Percentiles rank a stretch among this genome's conserved stretches.
Evolutionary conservation across 2,329 filamentous ascomycete genomes (phyloP).

Genomic region (Cytospora mali): DNA sequence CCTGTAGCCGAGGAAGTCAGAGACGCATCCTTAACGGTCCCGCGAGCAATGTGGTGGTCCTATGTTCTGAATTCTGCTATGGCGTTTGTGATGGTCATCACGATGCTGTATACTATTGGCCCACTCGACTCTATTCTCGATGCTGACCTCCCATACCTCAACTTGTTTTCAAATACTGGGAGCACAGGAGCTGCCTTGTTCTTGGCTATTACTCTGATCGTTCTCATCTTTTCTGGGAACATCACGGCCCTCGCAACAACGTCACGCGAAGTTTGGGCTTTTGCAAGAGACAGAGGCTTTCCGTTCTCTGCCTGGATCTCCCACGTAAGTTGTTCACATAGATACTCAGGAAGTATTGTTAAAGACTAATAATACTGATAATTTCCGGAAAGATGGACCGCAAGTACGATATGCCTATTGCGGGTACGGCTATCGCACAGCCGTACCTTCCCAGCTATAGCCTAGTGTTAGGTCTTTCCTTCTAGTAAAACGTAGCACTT

Average conservation of each 20-base stretch:
- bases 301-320: conserved; percentile 24
- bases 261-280: conserved; percentile 26
- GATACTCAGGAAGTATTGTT: too few relatives aligned
- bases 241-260: conserved; percentile 24
- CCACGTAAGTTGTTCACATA: not conserved
- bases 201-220: conserved; percentile 18
- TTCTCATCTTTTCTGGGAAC: conserved; percentile 22
- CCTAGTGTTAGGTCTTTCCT: too few relatives aligned
- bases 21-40: conserved; percentile 20
- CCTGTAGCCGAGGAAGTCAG: conserved; percentile 17
- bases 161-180: conserved; percentile 23
- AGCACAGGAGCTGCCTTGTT: conserved; percentile 17
- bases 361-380: not conserved
- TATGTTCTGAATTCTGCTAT: conserved; percentile 19
- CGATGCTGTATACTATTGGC: conserved; percentile 23
- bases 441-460: too few relatives aligned
- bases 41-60: conserved; percentile 26
- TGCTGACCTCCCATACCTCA: conserved; percentile 22
- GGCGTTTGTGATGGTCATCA: conserved; percentile 24
- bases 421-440: too few relatives aligned
- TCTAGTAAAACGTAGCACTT: too few relatives aligned
- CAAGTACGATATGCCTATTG: conserved; percentile 33
- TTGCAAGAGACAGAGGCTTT: conserved; percentile 24
- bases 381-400: conserved; percentile 9
- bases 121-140: conserved; percentile 21